Percentiles rank a stretch among this genome's conserved stretches.
Evolutionary conservation across 2,329 filamentous ascomycete genomes (phyloP).

Genomic region (Aspergillus pseudotamarii): DNA sequence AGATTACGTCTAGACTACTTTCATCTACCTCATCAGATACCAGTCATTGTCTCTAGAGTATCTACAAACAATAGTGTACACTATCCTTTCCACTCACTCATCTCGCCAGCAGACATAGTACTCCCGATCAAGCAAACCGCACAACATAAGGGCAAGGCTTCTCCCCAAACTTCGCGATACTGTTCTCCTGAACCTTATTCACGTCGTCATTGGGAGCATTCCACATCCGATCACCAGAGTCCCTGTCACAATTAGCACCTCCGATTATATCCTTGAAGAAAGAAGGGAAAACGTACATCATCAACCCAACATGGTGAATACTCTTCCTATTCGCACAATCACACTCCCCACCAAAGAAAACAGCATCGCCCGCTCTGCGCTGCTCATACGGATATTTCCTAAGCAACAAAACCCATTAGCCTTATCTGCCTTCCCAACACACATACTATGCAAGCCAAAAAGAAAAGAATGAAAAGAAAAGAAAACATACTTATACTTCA

Average conservation of each 20-base stretch:
- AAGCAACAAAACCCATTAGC: neutral
- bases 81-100: neutral
- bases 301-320: constrained; percentile 17
- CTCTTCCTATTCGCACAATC: neutral
- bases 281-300: constrained; percentile 11
- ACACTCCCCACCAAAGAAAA: neutral
- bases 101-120: neutral
- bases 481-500: neutral
- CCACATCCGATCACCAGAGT: constrained; percentile 30
- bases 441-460: neutral
- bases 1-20: neutral
- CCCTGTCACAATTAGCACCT: constrained; percentile 15
- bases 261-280: neutral
- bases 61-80: neutral
- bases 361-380: neutral
- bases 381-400: neutral
- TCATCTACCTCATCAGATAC: neutral
- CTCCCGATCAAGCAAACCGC: constrained; percentile 16
- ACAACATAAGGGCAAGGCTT: constrained; percentile 28
- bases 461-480: neutral
- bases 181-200: constrained; percentile 28
- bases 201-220: constrained; percentile 30
- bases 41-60: neutral
- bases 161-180: constrained; percentile 23
- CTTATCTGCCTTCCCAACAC: neutral